phyloP scores from a whole-genome alignment of 1,139 yeast genomes.

The Yamadazyma oceani region DNA sequence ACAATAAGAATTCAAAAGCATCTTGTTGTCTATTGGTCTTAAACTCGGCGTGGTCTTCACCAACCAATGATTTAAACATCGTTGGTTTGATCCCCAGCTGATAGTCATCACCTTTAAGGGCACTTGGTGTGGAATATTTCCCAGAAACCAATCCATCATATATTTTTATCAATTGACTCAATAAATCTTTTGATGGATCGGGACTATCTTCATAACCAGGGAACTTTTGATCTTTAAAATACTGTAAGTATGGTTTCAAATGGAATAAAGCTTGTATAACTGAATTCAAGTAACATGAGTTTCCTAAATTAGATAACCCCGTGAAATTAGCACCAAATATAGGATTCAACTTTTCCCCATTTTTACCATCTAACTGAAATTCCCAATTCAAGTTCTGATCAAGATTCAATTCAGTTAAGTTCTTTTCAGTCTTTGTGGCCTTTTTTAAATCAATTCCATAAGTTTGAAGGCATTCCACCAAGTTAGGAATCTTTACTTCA shows the following conservation, averaged over 20 bases:
- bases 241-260: conserved; percentile 37
- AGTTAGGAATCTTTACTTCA: conserved; percentile 74
- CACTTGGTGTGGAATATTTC: conserved; percentile 59
- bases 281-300: conserved; percentile 87
- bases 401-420: conserved; percentile 81
- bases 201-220: conserved; percentile 25
- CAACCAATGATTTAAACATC: conserved; percentile 72
- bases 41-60: conserved; percentile 78
- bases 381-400: conserved; percentile 96
- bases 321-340: conserved; percentile 70
- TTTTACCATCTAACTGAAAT: conserved; percentile 71
- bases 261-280: conserved; percentile 66
- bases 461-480: conserved; percentile 48
- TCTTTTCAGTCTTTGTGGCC: conserved; percentile 73
- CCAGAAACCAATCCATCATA: conserved; percentile 82
- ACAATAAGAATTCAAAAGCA: conserved; percentile 83
- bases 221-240: conserved; percentile 28
- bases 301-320: conserved; percentile 87
- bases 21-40: conserved; percentile 90
- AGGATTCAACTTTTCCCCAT: conserved; percentile 66
- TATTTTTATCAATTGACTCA: conserved; percentile 71
- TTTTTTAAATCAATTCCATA: conserved; percentile 70
- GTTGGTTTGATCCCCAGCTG: conserved; percentile 79
- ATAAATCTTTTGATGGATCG: conserved; percentile 65
- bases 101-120: conserved; percentile 49